Evolutionary conservation across 176 grass and related monocot genomes (phyloP).

Genomic region (Zea mays): DNA sequence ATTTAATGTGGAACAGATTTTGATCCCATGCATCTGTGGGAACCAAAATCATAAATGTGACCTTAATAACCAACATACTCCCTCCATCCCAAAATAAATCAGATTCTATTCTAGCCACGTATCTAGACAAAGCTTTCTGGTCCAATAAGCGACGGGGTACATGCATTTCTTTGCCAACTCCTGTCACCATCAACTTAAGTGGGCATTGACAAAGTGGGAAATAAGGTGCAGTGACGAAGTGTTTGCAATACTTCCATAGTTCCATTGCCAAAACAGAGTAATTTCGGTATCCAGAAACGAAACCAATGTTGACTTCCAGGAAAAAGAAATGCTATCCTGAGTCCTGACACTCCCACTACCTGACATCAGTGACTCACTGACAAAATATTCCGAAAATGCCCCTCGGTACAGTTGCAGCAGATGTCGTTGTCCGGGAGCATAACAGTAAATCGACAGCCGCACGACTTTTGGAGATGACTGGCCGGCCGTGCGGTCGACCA

Average conservation of each 20-base stretch:
- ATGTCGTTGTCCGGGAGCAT: conserved; percentile 1
- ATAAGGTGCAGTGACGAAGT: background rate
- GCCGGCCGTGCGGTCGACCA: conserved; percentile 13
- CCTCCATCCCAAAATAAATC: background rate
- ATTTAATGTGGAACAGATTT: background rate
- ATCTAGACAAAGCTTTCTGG: background rate
- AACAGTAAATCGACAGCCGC: conserved; percentile 19
- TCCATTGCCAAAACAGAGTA: background rate
- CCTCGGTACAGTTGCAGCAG: background rate
- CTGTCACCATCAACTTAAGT: background rate
- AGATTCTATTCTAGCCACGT: background rate
- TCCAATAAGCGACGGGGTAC: no score
- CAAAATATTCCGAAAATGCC: conserved; percentile 12
- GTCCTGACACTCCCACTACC: conserved; percentile 1
- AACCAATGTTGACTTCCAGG: background rate
- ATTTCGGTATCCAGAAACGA: background rate
- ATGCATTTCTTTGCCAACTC: background rate
- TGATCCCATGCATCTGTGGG: background rate
- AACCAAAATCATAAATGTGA: background rate
- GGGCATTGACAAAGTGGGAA: background rate
- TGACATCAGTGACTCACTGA: background rate
- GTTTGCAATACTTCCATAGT: background rate
- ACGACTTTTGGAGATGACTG: conserved; percentile 25
- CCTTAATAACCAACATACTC: background rate
- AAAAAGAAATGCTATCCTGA: background rate